Base-by-base conservation (phyloP, 306 rosid species). In the Medicago lupulina region DNA sequence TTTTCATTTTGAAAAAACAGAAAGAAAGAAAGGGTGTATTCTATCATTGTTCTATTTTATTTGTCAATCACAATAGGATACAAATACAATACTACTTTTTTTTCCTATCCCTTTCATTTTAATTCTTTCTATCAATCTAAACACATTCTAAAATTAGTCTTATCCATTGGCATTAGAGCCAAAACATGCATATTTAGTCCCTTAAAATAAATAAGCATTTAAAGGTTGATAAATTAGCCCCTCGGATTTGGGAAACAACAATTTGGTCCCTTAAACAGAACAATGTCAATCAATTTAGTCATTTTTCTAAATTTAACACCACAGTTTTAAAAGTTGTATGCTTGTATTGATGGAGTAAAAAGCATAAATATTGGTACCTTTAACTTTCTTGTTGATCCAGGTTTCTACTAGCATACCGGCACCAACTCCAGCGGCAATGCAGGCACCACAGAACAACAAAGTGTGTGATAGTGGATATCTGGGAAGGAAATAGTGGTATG, bases 331-430 rank as follows among this genome's bases (percentile, higher is more conserved):
- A n/a, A n/a, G n/a, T 46, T 14, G 13, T 46, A 46, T 46, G 16
- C 7, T 46, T 11, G 12, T 47, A 47, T 14, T 4, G 16, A 13
- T 47, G 53, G 13, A 47, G 49, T 6, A 47, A 47, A 47, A 55
- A 53, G 38, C 13, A 36, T 5, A 36, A 71, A 50, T 36, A 71
- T 54, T 44, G 36, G 36, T 50, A 93, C 97, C 97, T 91, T 83
- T 84, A 83, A 93, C 89, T 80, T 91, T 93, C 71, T 88, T 92
- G 49, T 88, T 76, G 36, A 93, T 87, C 96, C 97, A 93, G 28
- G 85, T 19, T 87, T 93, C 98, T 19, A 85, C 31, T 19, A 91
- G 83, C 98, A 93, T 93, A 65, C 98, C 98, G 8, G 96, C 96
- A 70, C 77, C 97, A 63, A 93, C 79, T 49, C 98, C 97, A 39